Evolutionary conservation across 2,329 filamentous ascomycete species (phyloP).

Genomic region (Zasmidium citrigriseum): DNA sequence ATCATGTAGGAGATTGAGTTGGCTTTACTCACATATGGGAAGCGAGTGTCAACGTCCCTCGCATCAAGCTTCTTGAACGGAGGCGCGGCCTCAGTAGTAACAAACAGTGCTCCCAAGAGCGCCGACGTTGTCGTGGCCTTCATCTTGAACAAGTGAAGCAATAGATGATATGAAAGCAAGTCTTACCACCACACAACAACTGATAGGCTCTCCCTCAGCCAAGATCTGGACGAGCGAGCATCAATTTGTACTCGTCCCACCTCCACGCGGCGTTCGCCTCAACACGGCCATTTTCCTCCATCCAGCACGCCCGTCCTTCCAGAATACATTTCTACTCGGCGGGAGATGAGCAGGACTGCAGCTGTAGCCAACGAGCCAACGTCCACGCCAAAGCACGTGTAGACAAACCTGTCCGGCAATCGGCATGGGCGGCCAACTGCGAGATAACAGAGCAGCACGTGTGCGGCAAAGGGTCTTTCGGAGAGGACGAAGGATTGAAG

Average conservation of each 20-base stretch:
- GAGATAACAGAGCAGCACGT: slow-evolving; percentile 3
- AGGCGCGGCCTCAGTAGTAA: slow-evolving; percentile 6
- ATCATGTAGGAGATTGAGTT: not conserved
- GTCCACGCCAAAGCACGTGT: slow-evolving; percentile 1
- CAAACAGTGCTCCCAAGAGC: slow-evolving; percentile 11
- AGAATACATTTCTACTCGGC: not conserved
- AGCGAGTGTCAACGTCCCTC: slow-evolving; percentile 44
- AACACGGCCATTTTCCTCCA: not conserved
- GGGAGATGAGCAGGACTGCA: not conserved
- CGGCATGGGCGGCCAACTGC: slow-evolving; percentile 3
- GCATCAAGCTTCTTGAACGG: slow-evolving; percentile 3
- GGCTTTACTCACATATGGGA: slow-evolving; percentile 29
- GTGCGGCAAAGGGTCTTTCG: not conserved
- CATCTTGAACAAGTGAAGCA: slow-evolving; percentile 1
- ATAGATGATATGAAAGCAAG: not conserved
- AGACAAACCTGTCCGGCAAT: not conserved
- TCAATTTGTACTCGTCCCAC: not conserved
- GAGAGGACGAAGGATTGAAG: not conserved
- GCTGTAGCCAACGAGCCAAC: slow-evolving; percentile 4
- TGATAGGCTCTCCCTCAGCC: not conserved
- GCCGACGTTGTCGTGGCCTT: slow-evolving; percentile 11
- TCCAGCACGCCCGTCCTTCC: not conserved
- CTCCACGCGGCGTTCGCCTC: not conserved
- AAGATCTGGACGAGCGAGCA: not conserved
- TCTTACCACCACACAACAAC: not conserved